Evolutionary conservation across 2,329 filamentous ascomycete species (phyloP).

Genomic region (Aspergillus awamori): DNA sequence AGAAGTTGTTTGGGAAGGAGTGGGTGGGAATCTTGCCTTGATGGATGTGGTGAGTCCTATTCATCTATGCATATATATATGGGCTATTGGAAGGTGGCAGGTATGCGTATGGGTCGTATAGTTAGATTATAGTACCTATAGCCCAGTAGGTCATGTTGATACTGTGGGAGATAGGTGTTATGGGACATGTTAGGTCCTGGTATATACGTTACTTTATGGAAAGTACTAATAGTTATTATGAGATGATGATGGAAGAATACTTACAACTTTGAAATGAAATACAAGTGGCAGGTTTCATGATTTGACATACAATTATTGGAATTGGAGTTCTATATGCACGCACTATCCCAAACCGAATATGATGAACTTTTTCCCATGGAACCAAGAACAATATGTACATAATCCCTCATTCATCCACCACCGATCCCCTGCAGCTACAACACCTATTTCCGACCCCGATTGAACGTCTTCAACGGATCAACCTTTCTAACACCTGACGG

Average conservation of each 20-base stretch:
- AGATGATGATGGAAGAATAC: too few relatives aligned
- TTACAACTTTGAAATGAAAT: background rate
- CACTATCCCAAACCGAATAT: slow-evolving; percentile 1
- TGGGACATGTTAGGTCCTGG: too few relatives aligned
- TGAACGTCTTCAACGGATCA: slow-evolving; percentile 90
- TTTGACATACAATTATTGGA: background rate
- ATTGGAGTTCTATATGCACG: background rate
- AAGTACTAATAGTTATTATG: too few relatives aligned
- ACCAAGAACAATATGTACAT: slow-evolving; percentile 13
- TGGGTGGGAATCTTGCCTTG: slow-evolving; percentile 14
- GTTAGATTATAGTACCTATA: too few relatives aligned
- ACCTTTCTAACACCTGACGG: slow-evolving; percentile 57
- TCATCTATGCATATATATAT: too few relatives aligned
- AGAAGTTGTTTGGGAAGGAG: slow-evolving; percentile 22
- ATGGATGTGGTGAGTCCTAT: background rate
- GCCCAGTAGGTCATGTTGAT: too few relatives aligned
- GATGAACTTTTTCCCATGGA: slow-evolving; percentile 8
- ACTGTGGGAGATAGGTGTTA: too few relatives aligned
- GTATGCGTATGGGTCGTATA: background rate
- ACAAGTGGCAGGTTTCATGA: too few relatives aligned
- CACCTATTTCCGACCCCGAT: slow-evolving; percentile 51
- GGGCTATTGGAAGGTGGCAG: background rate
- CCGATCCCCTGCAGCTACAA: background rate
- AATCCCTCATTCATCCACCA: background rate
- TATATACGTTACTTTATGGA: too few relatives aligned